Evolutionary conservation across 768 basidiomycete genomes (phyloP).

Genomic region (Tylopilus vinaceipallidus): DNA sequence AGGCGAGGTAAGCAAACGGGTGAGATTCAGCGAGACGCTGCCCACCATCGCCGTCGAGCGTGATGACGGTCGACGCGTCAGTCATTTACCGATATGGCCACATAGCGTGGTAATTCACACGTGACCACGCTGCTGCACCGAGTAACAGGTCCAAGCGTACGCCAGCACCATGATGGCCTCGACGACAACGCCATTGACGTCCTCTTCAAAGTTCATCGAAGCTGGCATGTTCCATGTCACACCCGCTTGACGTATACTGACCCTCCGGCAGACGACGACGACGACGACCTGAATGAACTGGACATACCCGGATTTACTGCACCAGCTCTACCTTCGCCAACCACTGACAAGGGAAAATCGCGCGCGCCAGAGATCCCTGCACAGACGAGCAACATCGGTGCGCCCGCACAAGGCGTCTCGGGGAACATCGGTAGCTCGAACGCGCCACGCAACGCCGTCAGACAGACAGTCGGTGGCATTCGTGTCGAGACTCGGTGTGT

Average conservation of each 20-base stretch:
- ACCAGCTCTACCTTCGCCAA: conserved; percentile 50
- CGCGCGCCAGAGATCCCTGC: conserved; percentile 56
- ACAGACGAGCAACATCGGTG: conserved; percentile 36
- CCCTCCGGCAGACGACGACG: conserved; percentile 49
- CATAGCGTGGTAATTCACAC: conserved; percentile 22
- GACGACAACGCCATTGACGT: conserved; percentile 49
- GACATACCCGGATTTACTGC: conserved; percentile 77
- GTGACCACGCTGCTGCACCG: conserved; percentile 15
- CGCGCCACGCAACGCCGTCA: conserved; percentile 41
- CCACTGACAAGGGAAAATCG: conserved; percentile 66
- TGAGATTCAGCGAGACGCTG: background rate
- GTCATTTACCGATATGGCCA: conserved; percentile 38
- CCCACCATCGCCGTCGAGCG: conserved; percentile 24
- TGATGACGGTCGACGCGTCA: conserved; percentile 46
- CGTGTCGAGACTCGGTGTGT: conserved; percentile 83
- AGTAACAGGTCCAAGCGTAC: background rate
- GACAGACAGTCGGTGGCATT: conserved; percentile 79
- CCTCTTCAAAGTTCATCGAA: conserved; percentile 76
- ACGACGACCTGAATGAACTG: conserved; percentile 82
- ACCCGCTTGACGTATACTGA: background rate
- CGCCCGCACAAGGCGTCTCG: conserved; percentile 45
- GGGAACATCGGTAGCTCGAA: conserved; percentile 69
- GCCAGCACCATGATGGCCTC: conserved; percentile 16
- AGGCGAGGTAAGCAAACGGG: conserved; percentile 7
- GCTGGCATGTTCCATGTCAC: conserved; percentile 48